phyloP scores from a whole-genome alignment of 495 filamentous ascomycete species.

The Penicillium daleae region DNA sequence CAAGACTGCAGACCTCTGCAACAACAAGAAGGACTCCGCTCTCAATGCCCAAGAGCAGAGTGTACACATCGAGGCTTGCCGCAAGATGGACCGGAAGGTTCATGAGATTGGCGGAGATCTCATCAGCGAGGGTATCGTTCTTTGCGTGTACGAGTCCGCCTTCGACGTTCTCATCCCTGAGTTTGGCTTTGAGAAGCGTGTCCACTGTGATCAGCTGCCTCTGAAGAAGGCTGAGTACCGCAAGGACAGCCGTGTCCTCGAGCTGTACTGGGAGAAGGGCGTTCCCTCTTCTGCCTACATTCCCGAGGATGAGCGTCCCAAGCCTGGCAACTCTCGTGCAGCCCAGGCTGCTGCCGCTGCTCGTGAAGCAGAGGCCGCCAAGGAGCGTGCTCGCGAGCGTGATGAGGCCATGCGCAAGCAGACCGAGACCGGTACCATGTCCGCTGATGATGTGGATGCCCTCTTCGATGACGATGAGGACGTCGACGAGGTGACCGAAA shows the following conservation, averaged over 20 bases:
- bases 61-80: constrained; percentile 96
- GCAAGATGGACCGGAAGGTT: constrained; percentile 86
- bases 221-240: constrained; percentile 98
- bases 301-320: constrained; percentile 94
- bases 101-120: constrained; percentile 86
- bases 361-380: constrained; percentile 77
- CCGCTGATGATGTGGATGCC: constrained; percentile 86
- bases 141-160: constrained; percentile 97
- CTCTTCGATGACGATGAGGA: constrained; percentile 93
- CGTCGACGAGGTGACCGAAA: constrained; percentile 81
- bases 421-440: constrained; percentile 90
- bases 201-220: constrained; percentile 97
- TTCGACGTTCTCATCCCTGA: constrained; percentile 98
- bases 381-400: constrained; percentile 74
- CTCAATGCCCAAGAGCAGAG: constrained; percentile 98
- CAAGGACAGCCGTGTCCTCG: constrained; percentile 89
- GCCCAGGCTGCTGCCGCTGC: constrained; percentile 76
- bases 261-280: constrained; percentile 99
- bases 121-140: constrained; percentile 94
- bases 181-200: constrained; percentile 98
- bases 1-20: constrained; percentile 95
- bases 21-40: constrained; percentile 98
- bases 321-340: constrained; percentile 61
- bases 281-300: constrained; percentile 95
- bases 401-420: constrained; percentile 88